These are phyloP conservation scores for Aspergillus biplanus DNA, from an alignment of 495 filamentous ascomycete species.

Conservation along the genomic window DNA sequence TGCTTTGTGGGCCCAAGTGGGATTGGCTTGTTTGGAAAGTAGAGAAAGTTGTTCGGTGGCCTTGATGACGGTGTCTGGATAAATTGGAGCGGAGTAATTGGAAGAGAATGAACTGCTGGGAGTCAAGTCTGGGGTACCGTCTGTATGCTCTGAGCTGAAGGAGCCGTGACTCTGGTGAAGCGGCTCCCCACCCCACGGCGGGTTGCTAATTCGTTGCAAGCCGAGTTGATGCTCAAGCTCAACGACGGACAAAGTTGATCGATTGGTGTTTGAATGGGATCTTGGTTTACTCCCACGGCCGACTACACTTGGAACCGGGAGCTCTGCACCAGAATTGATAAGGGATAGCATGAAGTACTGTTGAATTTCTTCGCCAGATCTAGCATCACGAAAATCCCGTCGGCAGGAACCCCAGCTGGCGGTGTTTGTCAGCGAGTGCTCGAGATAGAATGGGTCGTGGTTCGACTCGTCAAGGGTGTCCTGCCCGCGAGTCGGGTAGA, in stretches of 20 bases:
- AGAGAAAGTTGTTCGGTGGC: conserved; percentile 38
- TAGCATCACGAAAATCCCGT: conserved; percentile 40
- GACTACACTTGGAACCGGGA: conserved; percentile 13
- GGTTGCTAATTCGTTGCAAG: conserved; percentile 37
- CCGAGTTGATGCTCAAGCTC: conserved; percentile 41
- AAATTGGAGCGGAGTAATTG: conserved; percentile 37
- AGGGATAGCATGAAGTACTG: conserved; percentile 42
- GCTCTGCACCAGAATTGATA: conserved; percentile 31
- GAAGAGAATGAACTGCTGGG: conserved; percentile 54
- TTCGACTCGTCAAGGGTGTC: conserved; percentile 45
- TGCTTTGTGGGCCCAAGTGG: conserved; percentile 26
- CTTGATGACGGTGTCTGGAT: conserved; percentile 36
- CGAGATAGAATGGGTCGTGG: conserved; percentile 51
- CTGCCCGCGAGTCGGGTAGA: conserved; percentile 35
- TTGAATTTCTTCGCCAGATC: conserved; percentile 37
- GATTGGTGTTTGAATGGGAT: conserved; percentile 28
- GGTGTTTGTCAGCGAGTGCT: conserved; percentile 39
- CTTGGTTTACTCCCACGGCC: conserved; percentile 21
- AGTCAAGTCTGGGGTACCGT: conserved; percentile 45
- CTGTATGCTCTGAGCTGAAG: conserved; percentile 43
- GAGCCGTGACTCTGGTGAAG: conserved; percentile 41
- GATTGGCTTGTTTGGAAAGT: conserved; percentile 27
- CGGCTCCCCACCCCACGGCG: conserved; percentile 29
- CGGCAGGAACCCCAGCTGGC: conserved; percentile 33
- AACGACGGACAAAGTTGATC: conserved; percentile 42